These are phyloP conservation scores for sunflower (Helianthus annuus) DNA, from an alignment of 129 eudicot genomes.

Conservation along the genomic window DNA sequence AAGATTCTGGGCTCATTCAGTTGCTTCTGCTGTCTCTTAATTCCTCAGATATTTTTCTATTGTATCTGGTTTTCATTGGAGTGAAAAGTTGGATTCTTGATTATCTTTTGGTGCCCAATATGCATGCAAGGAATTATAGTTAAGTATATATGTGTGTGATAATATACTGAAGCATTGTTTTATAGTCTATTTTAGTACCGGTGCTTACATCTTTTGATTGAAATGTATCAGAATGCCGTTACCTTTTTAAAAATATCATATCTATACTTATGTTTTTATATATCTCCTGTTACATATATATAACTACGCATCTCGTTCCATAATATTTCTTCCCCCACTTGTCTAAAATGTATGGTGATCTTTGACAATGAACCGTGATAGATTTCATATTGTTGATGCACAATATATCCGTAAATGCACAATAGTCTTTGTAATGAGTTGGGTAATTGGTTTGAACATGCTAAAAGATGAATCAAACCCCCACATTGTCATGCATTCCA, in stretches of 20 bases:
- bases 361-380: background rate
- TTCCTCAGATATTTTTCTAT: background rate
- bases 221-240: background rate
- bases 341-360: too few relatives aligned
- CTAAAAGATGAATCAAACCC: too few relatives aligned
- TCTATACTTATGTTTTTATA: background rate
- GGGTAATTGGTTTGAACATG: too few relatives aligned
- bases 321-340: too few relatives aligned
- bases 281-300: background rate
- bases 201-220: background rate
- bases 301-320: too few relatives aligned
- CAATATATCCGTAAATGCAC: background rate
- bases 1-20: slow-evolving; percentile 26
- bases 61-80: background rate
- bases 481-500: too few relatives aligned
- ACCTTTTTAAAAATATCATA: background rate
- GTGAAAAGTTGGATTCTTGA: background rate
- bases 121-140: too few relatives aligned
- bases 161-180: background rate
- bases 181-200: background rate
- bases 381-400: too few relatives aligned
- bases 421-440: background rate
- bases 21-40: slow-evolving; percentile 15
- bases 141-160: too few relatives aligned
- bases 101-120: background rate